Conservation (phyloP, 2,329 filamentous ascomycete genomes). For the Calonectria pauciramosa region DNA sequence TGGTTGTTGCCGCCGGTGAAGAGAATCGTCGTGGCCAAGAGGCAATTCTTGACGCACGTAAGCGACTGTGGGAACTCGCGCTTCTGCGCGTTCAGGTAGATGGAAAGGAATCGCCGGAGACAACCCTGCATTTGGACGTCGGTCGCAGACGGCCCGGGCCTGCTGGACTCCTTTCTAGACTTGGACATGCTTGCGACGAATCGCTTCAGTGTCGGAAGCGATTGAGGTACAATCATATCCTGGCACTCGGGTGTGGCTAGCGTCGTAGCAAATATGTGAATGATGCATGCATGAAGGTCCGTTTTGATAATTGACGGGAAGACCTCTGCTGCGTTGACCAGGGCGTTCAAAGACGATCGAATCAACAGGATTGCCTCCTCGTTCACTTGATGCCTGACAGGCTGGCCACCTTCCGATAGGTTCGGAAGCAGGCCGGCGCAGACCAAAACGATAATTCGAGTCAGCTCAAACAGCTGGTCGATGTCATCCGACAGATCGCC, state of each 20-base stretch:
- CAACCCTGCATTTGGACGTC: conserved; percentile 84
- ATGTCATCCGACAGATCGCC: conserved; percentile 94
- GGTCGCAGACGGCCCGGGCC: conserved; percentile 63
- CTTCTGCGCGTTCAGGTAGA: conserved; percentile 82
- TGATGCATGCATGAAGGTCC: conserved; percentile 94
- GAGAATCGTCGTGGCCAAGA: conserved; percentile 89
- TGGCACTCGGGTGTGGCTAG: conserved; percentile 88
- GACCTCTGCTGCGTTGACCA: conserved; percentile 94
- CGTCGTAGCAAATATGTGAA: conserved; percentile 96
- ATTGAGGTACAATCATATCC: conserved; percentile 87
- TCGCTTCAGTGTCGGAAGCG: conserved; percentile 90
- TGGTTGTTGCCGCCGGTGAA: conserved; percentile 84
- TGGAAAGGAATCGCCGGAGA: conserved; percentile 84
- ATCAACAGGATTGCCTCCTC: conserved; percentile 90
- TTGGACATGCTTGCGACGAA: conserved; percentile 84
- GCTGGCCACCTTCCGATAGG: conserved; percentile 75
- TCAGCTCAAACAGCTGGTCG: conserved; percentile 97
- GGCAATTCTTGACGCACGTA: conserved; percentile 91
- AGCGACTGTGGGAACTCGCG: conserved; percentile 82
- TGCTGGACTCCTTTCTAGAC: conserved; percentile 54
- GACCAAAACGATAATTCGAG: conserved; percentile 94
- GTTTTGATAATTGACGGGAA: conserved; percentile 98
- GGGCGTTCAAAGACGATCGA: conserved; percentile 83
- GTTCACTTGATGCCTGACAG: conserved; percentile 81
- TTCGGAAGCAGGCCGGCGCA: conserved; percentile 90